phyloP scores from a whole-genome alignment of 1,139 yeast species.

The Scheffersomyces parashehatae region DNA sequence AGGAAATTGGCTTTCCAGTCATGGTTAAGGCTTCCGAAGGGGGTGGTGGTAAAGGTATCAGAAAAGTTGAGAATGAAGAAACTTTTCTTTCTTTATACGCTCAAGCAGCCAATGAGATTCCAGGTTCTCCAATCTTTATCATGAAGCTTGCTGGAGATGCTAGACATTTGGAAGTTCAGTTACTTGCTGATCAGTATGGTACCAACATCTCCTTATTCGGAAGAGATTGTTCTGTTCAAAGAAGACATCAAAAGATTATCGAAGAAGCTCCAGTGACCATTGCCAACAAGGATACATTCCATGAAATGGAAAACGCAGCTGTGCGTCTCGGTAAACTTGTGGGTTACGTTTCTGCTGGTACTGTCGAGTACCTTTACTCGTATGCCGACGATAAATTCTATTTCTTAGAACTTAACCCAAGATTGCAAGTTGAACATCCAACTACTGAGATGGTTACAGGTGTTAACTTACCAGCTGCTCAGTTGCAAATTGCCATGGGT shows the following conservation, averaged over 20 bases:
- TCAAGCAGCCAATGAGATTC: conserved; percentile 93
- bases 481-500: conserved; percentile 99
- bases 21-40: conserved; percentile 98
- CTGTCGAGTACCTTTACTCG: conserved; percentile 94
- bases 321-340: conserved; percentile 94
- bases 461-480: conserved; percentile 96
- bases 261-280: conserved; percentile 97
- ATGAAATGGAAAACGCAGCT: conserved; percentile 93
- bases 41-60: conserved; percentile 98
- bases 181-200: conserved; percentile 94
- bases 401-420: conserved; percentile 93
- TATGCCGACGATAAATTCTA: conserved; percentile 92
- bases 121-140: conserved; percentile 93
- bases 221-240: conserved; percentile 95
- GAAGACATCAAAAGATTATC: conserved; percentile 95
- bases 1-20: conserved; percentile 88
- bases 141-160: conserved; percentile 96
- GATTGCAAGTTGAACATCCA: conserved; percentile 99
- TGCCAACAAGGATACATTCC: conserved; percentile 83
- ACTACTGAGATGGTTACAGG: conserved; percentile 99
- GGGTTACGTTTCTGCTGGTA: conserved; percentile 98
- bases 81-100: conserved; percentile 70
- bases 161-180: conserved; percentile 92
- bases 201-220: conserved; percentile 92
- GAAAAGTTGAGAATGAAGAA: conserved; percentile 81